phyloP scores from a whole-genome alignment of 2,329 filamentous ascomycete species.

The Aspergillus sp. region DNA sequence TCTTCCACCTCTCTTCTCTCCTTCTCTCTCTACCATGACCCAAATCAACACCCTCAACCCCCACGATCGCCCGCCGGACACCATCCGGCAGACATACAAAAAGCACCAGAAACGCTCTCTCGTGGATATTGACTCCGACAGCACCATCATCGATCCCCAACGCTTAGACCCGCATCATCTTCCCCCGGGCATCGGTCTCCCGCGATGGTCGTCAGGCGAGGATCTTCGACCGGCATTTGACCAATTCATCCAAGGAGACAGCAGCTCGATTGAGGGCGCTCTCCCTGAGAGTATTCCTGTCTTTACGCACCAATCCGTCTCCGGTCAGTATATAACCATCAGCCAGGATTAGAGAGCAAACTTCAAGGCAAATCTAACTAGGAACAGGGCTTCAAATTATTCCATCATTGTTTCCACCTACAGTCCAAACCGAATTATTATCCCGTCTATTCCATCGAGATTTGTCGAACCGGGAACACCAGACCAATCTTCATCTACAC shows the following conservation, averaged over 20 bases:
- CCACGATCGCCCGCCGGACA: slow-evolving; percentile 64
- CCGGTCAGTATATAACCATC: slow-evolving; percentile 23
- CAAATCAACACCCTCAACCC: slow-evolving; percentile 52
- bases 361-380: slow-evolving; percentile 14
- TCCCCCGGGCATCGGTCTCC: slow-evolving; percentile 17
- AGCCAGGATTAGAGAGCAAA: slow-evolving; percentile 4
- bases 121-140: slow-evolving; percentile 42
- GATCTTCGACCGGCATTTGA: slow-evolving; percentile 23
- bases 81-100: slow-evolving; percentile 66
- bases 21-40: slow-evolving; percentile 15
- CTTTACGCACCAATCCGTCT: slow-evolving; percentile 25
- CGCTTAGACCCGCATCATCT: slow-evolving; percentile 27
- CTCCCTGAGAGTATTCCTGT: slow-evolving; percentile 23
- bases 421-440: slow-evolving; percentile 61
- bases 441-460: slow-evolving; percentile 68
- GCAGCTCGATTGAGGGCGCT: slow-evolving; percentile 6
- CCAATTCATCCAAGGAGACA: slow-evolving; percentile 16
- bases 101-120: slow-evolving; percentile 54
- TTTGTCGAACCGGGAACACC: slow-evolving; percentile 61
- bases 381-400: slow-evolving; percentile 65
- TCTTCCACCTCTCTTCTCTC: slow-evolving; percentile 2
- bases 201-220: slow-evolving; percentile 20
- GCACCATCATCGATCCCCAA: slow-evolving; percentile 49
- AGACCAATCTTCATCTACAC: slow-evolving; percentile 85
- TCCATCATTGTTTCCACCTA: slow-evolving; percentile 61